Base-by-base conservation (phyloP, 495 filamentous ascomycete species). In the Peziza echinospora region DNA sequence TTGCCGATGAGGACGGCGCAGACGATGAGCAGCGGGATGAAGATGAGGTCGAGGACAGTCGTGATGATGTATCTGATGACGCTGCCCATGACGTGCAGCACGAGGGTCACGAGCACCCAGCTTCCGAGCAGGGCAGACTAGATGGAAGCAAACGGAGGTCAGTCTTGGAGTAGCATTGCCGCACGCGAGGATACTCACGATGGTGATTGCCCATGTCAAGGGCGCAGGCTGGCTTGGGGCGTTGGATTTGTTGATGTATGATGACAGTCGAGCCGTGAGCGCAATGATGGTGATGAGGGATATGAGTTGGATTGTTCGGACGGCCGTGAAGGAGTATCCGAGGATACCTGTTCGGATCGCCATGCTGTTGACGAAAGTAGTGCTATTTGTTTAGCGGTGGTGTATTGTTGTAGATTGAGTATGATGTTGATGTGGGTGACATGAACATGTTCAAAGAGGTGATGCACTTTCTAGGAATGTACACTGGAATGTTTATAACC, bases 31-130 rank as follows among this genome's bases (percentile, higher is more conserved):
- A 46, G 13, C 7, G 51, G 39, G 9, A 23, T 5, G 6, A 45
- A 26, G n/a, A 25, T 22, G 4, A 34, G 26, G 21, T 54, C 52
- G 2, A 39, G 8, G 21, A 49, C 28, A 5, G 34, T 43, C 19
- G 23, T 49, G 8, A 39, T 37, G 26, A 53, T 44, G 26, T 53
- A 53, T 8, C 26, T 8, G 26, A 34, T 34, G 26, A 34, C 26
- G 26, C 8, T n/a, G 8, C 26, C 26, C 8, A 34, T 8, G 26
- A 34, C 26, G 26, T 34, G 26, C n/a, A 34, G 26, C 8, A 34
- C 8, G 26, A 34, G 26, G 26, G 26, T 34, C 8, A n/a, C n/a
- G 26, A 34, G 26, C 8, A 34, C 8, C 8, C n/a, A 34, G 26
- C 8, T n/a, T 8, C 26, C 26, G 26, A 8, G 8, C n/a, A 34